Base-by-base conservation (phyloP, 495 filamentous ascomycete species). In the Astrocystis sublimbata region DNA sequence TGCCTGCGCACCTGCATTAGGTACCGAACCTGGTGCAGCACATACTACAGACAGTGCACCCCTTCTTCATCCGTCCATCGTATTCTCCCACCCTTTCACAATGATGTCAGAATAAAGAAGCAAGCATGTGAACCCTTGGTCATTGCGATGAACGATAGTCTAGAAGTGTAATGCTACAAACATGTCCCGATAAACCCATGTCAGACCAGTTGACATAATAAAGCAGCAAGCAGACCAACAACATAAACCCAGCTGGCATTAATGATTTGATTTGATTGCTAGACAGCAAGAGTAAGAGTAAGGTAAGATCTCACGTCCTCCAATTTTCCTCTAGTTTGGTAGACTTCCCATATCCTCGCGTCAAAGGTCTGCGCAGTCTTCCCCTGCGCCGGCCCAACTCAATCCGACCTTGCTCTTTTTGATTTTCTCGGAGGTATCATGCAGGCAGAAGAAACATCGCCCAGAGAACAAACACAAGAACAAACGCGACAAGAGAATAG, bases 121-220 rank as follows among this genome's bases (percentile, higher is more conserved):
- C 24, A 33, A 42, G 68, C 66, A 65, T 65, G 64, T 49, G 60
- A 57, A 63, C 58, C 45, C 64, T 58, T 60, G 54, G n/a, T n/a
- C n/a, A n/a, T n/a, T n/a, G n/a, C n/a, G 49, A 52, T 66, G 62
- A 77, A 73, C 47, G 72, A 76, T 66, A 65, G 75, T 75, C 56
- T 55, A 69, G 68, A 75, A 70, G 49, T 13, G 31, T 66, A 76
- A 67, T 70, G 61, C 59, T 74, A 74, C 70, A 73, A n/a, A 46
- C n/a, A n/a, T n/a, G 4, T 41, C 30, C 30, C 45, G 15, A 28
- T 43, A 24, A 45, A 21, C 21, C 23, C 26, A 6, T 15, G 38
- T 43, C n/a, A 33, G 21, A 33, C 7, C 7, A n/a, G 3, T n/a
- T 17, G 9, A 21, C n/a, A n/a, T n/a, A n/a, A n/a, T n/a, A n/a